A percentile compares a stretch with the other conserved stretches of the same genome.
Conservation (phyloP, 768 basidiomycete genomes). For the Panellus pusillus region DNA sequence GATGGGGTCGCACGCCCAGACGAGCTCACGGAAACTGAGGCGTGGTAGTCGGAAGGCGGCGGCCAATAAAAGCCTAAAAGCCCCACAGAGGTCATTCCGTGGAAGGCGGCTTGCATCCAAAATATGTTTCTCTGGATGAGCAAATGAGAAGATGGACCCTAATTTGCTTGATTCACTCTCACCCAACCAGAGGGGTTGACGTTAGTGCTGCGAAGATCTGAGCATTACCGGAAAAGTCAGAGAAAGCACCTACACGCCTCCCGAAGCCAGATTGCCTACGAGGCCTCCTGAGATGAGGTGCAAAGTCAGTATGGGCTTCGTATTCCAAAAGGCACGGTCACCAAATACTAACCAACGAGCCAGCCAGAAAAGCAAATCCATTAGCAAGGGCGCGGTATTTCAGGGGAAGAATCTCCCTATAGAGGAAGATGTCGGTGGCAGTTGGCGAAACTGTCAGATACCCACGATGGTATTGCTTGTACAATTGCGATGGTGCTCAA, state of each 20-base stretch:
- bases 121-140: slow-evolving; percentile 17
- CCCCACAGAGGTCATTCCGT: slow-evolving; percentile 15
- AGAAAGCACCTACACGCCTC: slow-evolving; percentile 11
- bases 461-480: slow-evolving; percentile 22
- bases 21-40: slow-evolving; percentile 7
- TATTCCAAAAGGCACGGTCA: neutral
- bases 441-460: neutral
- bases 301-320: neutral
- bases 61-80: slow-evolving; percentile 22
- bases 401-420: slow-evolving; percentile 19
- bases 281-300: slow-evolving; percentile 5
- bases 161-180: neutral
- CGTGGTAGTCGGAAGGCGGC: slow-evolving; percentile 15
- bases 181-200: slow-evolving; percentile 21
- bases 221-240: neutral
- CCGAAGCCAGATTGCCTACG: slow-evolving; percentile 15
- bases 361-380: slow-evolving; percentile 22
- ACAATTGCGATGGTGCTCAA: slow-evolving; percentile 23
- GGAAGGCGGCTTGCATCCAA: slow-evolving; percentile 24
- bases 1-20: slow-evolving; percentile 20
- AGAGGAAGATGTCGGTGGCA: neutral
- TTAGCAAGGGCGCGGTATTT: slow-evolving; percentile 23
- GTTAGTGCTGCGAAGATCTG: slow-evolving; percentile 7
- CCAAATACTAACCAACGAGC: slow-evolving; percentile 15
- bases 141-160: neutral